Base-by-base conservation (phyloP, 2,329 filamentous ascomycete species). In the Ophiosphaerella herpotricha region DNA sequence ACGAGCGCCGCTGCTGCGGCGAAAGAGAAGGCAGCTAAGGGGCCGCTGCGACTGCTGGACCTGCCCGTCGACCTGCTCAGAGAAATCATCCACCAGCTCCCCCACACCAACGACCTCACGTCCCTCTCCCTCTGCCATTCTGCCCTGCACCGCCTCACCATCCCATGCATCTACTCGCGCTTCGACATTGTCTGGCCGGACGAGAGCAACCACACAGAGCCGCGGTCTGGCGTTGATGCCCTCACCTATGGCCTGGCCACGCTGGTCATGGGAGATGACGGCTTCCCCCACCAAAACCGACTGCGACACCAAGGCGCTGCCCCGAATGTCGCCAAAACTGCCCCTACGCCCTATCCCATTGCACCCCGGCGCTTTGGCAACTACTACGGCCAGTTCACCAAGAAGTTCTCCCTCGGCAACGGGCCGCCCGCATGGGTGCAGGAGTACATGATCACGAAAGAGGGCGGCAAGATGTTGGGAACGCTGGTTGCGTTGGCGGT, bases 171-270 rank as follows among this genome's bases (percentile, higher is more conserved):
- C 58, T 94, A 94, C 75, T 88, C 88, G 14, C 84, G 88, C 52
- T 94, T 94, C 73, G 90, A 94, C 67, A 94, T 94, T 57, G 88
- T 93, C 36, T 94, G 90, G 90, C 90, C 90, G 0, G 89, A 93
- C 64, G 84, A 83, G 29, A 81, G 82, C 55, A 78, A 82, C 7
- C 80, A 84, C 7, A 78, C 82, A 2, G 84, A 88, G 60, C 85
- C 87, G 46, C 81, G 86, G 37, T 85, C 85, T 35, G 88, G 87
- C 49, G 89, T 94, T 26, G 89, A 94, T 75, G 89, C 90, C 34
- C 82, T 94, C 39, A 92, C 89, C 0, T 93, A 91, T 68, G 90
- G 90, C 5, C 78, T 94, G 16, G 85, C 90, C 11, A 94, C 90
- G 0, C 77, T 94, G 50, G 89, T 90, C 49, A 87, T 91, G 76